A percentile compares a stretch with the other conserved stretches of the same genome.
phyloP scores from a whole-genome alignment of 257 asterid genomes.

The Solanum pennellii region DNA sequence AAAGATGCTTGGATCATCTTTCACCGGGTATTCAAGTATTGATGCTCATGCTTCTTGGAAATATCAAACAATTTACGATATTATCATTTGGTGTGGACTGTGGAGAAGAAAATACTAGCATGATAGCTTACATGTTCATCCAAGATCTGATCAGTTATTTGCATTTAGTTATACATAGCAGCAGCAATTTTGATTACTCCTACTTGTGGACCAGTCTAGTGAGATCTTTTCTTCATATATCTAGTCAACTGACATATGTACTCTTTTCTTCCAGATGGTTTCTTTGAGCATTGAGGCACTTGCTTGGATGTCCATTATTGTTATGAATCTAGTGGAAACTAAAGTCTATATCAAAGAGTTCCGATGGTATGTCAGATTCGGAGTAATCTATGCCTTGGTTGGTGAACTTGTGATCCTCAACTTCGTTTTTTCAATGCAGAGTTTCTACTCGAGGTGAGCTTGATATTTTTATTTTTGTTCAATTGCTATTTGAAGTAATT shows the following conservation, averaged over 20 bases:
- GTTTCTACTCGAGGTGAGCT: conserved; percentile 42
- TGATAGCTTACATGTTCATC: neutral
- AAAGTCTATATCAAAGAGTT: conserved; percentile 58
- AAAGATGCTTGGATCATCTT: neutral
- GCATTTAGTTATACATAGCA: neutral
- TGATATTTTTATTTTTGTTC: neutral
- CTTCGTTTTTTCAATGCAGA: conserved; percentile 37
- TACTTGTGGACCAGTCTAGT: neutral
- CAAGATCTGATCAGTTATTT: neutral
- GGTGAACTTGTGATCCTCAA: conserved; percentile 66
- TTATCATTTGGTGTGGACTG: neutral
- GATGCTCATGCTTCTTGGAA: neutral
- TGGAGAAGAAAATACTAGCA: neutral
- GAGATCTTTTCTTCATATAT: neutral
- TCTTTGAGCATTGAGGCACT: conserved; percentile 46
- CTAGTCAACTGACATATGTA: neutral
- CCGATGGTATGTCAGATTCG: conserved; percentile 83
- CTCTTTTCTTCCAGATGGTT: conserved; percentile 40
- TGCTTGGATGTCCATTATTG: conserved; percentile 62
- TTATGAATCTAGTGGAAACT: conserved; percentile 57
- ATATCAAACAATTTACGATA: neutral
- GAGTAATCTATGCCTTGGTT: conserved; percentile 47
- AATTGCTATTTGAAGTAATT: neutral
- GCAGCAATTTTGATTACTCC: neutral
- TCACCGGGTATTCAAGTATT: neutral